Conservation (phyloP, 2,329 filamentous ascomycete genomes). For the Lachnellula suecica region DNA sequence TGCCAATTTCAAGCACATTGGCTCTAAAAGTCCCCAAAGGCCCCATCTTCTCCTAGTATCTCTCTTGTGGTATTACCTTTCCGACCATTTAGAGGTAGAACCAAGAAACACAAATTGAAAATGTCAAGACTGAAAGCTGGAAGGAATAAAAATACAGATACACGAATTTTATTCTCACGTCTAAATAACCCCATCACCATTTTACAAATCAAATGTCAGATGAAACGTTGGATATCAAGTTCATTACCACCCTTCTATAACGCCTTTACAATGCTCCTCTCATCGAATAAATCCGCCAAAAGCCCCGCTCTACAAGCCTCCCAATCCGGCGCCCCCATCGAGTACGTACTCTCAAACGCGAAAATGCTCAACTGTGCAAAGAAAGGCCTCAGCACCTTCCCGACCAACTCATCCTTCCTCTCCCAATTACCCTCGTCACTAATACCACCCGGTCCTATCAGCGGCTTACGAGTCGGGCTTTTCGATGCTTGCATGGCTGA, state of each 20-base stretch:
- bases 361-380: slow-evolving; percentile 90
- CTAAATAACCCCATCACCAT: too few relatives aligned
- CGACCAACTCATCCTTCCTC: slow-evolving; percentile 67
- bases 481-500: slow-evolving; percentile 23
- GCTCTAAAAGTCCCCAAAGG: too few relatives aligned
- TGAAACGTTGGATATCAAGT: too few relatives aligned
- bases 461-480: slow-evolving; percentile 33
- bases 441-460: slow-evolving; percentile 45
- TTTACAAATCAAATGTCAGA: too few relatives aligned
- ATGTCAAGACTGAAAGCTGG: too few relatives aligned
- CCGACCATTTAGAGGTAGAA: too few relatives aligned
- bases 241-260: slow-evolving; percentile 23
- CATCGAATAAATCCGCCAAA: slow-evolving; percentile 76
- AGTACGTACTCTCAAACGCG: slow-evolving; percentile 90
- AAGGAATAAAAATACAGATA: too few relatives aligned
- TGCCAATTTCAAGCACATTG: too few relatives aligned
- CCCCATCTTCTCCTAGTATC: too few relatives aligned
- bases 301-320: slow-evolving; percentile 63
- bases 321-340: slow-evolving; percentile 70
- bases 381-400: slow-evolving; percentile 80
- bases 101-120: too few relatives aligned
- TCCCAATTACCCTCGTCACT: slow-evolving; percentile 57
- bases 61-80: too few relatives aligned
- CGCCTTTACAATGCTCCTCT: slow-evolving; percentile 65
- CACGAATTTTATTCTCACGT: too few relatives aligned